These are phyloP conservation scores for Rhodotorula paludigena DNA, from an alignment of 768 basidiomycete genomes.

Conservation along the genomic window DNA sequence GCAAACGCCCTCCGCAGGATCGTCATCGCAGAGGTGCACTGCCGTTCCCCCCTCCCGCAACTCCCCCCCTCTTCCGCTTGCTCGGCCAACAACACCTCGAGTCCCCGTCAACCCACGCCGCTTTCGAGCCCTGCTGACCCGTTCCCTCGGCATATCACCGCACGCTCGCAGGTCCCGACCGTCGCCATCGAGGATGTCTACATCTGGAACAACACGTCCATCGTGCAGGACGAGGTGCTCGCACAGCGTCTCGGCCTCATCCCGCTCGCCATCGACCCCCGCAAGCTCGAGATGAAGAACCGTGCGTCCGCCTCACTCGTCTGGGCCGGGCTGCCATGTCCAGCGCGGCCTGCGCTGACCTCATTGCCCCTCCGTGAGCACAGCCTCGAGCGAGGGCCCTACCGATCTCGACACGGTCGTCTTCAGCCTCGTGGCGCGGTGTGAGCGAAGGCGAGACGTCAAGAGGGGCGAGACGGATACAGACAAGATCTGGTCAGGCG, in stretches of 20 bases:
- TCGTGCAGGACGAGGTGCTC: slow-evolving; percentile 89
- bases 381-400: slow-evolving; percentile 55
- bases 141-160: not conserved
- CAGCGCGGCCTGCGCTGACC: no score
- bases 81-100: not conserved
- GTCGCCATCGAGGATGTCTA: slow-evolving; percentile 86
- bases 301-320: slow-evolving; percentile 37
- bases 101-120: not conserved
- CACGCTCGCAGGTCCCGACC: slow-evolving; percentile 66
- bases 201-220: slow-evolving; percentile 88
- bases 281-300: slow-evolving; percentile 54
- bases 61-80: slow-evolving; percentile 7
- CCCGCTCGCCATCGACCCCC: slow-evolving; percentile 80
- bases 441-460: slow-evolving; percentile 54
- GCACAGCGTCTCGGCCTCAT: slow-evolving; percentile 86
- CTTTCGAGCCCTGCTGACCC: not conserved
- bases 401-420: slow-evolving; percentile 90
- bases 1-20: slow-evolving; percentile 91
- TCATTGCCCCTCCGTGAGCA: not conserved
- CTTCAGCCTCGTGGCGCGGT: slow-evolving; percentile 67
- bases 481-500: slow-evolving; percentile 64
- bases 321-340: no score
- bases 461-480: slow-evolving; percentile 58
- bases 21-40: slow-evolving; percentile 79
- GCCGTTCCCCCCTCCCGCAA: not conserved